Base-by-base conservation (phyloP, 148 eudicot species). In the Chenopodium quinoa region DNA sequence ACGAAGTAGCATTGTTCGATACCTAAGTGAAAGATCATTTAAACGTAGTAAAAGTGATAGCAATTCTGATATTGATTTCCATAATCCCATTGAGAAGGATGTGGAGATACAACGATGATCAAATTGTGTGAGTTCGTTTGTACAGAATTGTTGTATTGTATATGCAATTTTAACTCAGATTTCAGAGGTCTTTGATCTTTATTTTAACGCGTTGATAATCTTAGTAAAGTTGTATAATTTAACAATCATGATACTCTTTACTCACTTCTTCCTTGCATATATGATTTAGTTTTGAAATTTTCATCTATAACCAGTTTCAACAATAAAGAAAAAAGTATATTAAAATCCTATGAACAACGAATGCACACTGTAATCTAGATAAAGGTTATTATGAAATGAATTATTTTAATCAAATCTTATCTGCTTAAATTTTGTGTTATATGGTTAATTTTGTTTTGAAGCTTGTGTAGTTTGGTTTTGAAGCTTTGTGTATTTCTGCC, bases 1-100 rank as follows among this genome's bases (percentile, higher is more conserved):
- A 8, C 85, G 78, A 68, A 89, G 86, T 62, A 85, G 87, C 76
- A 71, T 93, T 23, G 86, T 81, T 3, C 85, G 91, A 23, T 84
- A 89, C 54, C 86, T 90, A 67, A 89, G 93, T 79, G 92, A 86
- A 73, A 89, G 86, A 83, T 93, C 97, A 27, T 87, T 86, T 62
- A 89, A 79, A 80, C 81, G 84, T 76, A 87, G 84, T 73, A 75
- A 73, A 27, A 84, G 85, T 58, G 77, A 82, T 23, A 82, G 65
- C 34, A 85, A 74, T 48, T 78, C 88, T 32, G 91, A 89, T 37
- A 79, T 67, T 75, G 93, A 86, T 23, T 56, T 90, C 71, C 85
- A 75, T 73, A 60, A 75, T 65, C 85, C 37, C 50, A 5, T 77
- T 27, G 94, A 87, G 4, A 88, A 85, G 80, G 94, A 92, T 70